Base-by-base conservation (phyloP, 2,329 filamentous ascomycete species). In the Ceratocystiopsis sp. region DNA sequence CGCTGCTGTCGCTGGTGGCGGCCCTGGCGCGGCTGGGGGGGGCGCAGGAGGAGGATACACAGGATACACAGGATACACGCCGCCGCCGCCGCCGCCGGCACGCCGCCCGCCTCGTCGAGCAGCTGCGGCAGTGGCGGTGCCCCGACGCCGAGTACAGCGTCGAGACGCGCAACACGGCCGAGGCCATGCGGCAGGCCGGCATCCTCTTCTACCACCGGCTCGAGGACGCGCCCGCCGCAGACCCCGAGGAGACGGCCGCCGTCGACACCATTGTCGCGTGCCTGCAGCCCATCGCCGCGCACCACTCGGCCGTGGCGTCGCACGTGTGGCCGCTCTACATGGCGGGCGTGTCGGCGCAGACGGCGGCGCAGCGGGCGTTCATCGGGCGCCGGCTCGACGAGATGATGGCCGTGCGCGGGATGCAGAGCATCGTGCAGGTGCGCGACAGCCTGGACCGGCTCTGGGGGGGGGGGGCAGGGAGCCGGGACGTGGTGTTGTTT, bases 281-380 rank as follows among this genome's bases (percentile, higher is more conserved):
- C n/a, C 37, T 45, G 3, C 13, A n/a, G 3, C n/a, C 18, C 2
- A 35, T 45, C 2, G 13, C 29, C 2, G 40, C 33, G 3, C 14
- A 21, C 3, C 43, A 45, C 18, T 40, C 43, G 2, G 43, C 21
- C 4, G 41, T 42, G 10, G 44, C 44, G 11, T 42, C 40, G 2
- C 44, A 43, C 19, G 35, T 45, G 3, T 45, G 44, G 44, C 41
- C 44, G 10, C 37, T 45, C 15, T 45, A 45, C 29, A 45, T 45
- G 41, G 41, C 44, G 2, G 44, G 44, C 1, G 4, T 45, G 13
- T 21, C 37, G 2, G 37, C 44, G 5, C 32, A n/a, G 3, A 2
- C 40, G 4, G 16, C 19, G 18, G 2, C 15, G 14, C 16, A 35
- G 14, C 35, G 25, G 13, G 13, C 17, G 13, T 42, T 38, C 25